Percentiles rank a stretch among this genome's conserved stretches.
Conservation (phyloP, 345 rosid species). For the Moricandia arvensis region DNA sequence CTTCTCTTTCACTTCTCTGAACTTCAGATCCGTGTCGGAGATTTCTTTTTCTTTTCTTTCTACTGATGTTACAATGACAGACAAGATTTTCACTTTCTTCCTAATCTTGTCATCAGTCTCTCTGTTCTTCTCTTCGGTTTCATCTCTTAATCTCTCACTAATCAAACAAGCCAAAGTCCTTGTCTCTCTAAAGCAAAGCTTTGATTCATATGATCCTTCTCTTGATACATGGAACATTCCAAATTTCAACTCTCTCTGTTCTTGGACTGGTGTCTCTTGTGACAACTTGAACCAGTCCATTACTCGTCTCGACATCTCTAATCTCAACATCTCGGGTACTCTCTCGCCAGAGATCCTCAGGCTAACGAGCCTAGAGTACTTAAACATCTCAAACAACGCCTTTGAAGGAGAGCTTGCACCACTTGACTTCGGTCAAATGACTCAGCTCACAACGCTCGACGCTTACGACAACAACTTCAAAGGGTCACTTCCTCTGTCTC, state of each 20-base stretch:
- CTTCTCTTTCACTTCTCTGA: conserved; percentile 33
- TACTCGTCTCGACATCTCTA: conserved; percentile 51
- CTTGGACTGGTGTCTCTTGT: conserved; percentile 56
- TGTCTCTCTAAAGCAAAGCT: conserved; percentile 49
- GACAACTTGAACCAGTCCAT: conserved; percentile 43
- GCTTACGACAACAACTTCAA: conserved; percentile 81
- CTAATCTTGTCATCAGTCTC: conserved; percentile 34
- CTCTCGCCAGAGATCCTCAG: conserved; percentile 47
- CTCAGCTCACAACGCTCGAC: conserved; percentile 55
- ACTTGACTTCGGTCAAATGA: conserved; percentile 50
- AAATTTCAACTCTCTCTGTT: conserved; percentile 47
- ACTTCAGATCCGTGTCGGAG: conserved; percentile 21
- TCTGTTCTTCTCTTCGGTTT: conserved; percentile 31
- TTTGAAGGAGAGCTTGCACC: conserved; percentile 55
- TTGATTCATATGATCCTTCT: conserved; percentile 47
- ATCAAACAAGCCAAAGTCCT: conserved; percentile 56
- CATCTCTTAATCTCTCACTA: conserved; percentile 43
- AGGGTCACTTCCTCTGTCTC: conserved; percentile 61
- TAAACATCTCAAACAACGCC: conserved; percentile 70
- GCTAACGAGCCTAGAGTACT: conserved; percentile 47
- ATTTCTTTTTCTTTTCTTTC: not conserved
- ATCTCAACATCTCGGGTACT: conserved; percentile 57
- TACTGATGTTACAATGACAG: conserved; percentile 32
- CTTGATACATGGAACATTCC: conserved; percentile 53
- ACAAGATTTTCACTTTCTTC: conserved; percentile 38